Base-by-base conservation (phyloP, 2,329 filamentous ascomycete genomes). In the Diatrype stigma region DNA sequence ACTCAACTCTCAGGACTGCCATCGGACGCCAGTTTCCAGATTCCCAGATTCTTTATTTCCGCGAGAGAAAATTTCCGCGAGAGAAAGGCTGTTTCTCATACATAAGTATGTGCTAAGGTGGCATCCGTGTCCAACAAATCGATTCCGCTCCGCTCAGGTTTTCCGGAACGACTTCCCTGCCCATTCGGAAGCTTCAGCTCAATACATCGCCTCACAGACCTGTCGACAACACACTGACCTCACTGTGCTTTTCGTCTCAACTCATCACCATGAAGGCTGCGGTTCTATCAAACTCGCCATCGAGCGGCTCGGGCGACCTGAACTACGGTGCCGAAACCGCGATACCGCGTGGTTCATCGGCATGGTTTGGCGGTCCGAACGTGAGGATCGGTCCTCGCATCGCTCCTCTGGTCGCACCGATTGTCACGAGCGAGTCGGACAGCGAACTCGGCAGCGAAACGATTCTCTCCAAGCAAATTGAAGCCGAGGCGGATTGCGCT, bases 401-500 rank as follows among this genome's bases (percentile, higher is more conserved):
- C 55, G 74, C 73, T 14, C 74, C 75, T 6, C 62, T 77, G 11
- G 69, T 62, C 40, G 54, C 53, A 14, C 55, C 61, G 2, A 30
- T 59, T 46, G 45, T n/a, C 40, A 53, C 42, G 54, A 58, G 45
- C 22, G 65, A 66, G 23, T 74, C 74, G 7, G 73, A 77, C 42
- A 72, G 66, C 45, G 71, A 75, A 19, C 71, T 78, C 32, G 75
- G 71, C 44, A 75, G 73, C 59, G 67, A 73, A 38, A 74, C 72
- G 16, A 79, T 81, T 44, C 66, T 81, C n/a, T 66, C 71, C 56
- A 77, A 76, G 70, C 91, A 96, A 72, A 81, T 93, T 56, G 89
- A 86, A 48, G 67, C 88, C 55, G 92, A 96, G 69, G 79, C 84
- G 26, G 85, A 83, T 47, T 85, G 88, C 68, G 83, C 85, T 11